These are phyloP conservation scores for Wickerhamiella infanticola DNA, from an alignment of 1,139 yeast species.

Conservation along the genomic window DNA sequence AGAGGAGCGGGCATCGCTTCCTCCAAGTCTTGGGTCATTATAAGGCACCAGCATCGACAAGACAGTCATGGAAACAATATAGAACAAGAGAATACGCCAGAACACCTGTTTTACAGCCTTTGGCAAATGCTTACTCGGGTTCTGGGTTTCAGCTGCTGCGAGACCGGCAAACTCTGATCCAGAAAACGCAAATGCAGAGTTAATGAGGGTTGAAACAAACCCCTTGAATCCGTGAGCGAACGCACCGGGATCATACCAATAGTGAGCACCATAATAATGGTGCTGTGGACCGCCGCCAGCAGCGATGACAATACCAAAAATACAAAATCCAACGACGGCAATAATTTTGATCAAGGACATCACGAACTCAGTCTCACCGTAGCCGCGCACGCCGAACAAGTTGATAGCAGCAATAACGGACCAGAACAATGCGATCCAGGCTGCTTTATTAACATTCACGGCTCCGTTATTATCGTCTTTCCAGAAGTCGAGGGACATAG, in stretches of 20 bases:
- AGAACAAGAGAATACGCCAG: slow-evolving; percentile 57
- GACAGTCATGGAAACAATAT: slow-evolving; percentile 41
- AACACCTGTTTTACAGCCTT: slow-evolving; percentile 56
- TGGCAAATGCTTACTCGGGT: slow-evolving; percentile 58
- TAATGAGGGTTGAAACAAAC: slow-evolving; percentile 60
- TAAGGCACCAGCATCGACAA: slow-evolving; percentile 55
- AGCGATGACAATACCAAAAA: slow-evolving; percentile 44
- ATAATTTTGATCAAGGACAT: slow-evolving; percentile 43
- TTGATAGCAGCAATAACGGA: slow-evolving; percentile 40
- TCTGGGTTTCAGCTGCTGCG: slow-evolving; percentile 50
- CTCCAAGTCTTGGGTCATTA: slow-evolving; percentile 34
- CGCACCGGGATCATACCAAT: slow-evolving; percentile 54
- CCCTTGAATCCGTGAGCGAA: slow-evolving; percentile 63
- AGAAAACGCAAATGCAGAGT: slow-evolving; percentile 80
- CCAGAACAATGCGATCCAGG: slow-evolving; percentile 52
- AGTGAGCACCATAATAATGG: slow-evolving; percentile 46
- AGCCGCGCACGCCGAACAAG: slow-evolving; percentile 56
- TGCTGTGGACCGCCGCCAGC: slow-evolving; percentile 54
- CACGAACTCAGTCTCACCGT: slow-evolving; percentile 58
- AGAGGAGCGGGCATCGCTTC: slow-evolving; percentile 43
- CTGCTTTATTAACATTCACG: slow-evolving; percentile 41
- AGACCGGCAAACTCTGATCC: slow-evolving; percentile 75
- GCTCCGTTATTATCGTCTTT: slow-evolving; percentile 27
- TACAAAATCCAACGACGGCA: slow-evolving; percentile 50
- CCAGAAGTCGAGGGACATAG: slow-evolving; percentile 60